Conservation (phyloP, 805 yeast species). For the Yarrowia osloensis region DNA sequence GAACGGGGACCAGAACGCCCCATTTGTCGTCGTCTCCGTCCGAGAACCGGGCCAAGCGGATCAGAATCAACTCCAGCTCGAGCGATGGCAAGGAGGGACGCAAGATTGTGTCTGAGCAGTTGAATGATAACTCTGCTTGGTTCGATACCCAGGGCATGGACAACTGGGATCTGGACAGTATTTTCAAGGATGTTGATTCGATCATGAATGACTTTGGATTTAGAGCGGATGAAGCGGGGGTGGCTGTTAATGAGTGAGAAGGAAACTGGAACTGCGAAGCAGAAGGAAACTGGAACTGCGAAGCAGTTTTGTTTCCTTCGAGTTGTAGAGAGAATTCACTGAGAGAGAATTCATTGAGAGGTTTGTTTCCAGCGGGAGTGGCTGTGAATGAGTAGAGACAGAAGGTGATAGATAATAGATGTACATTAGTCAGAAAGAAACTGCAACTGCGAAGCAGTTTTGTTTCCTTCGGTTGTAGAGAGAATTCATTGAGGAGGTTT, state of each 20-base stretch:
- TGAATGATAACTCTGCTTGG: conserved; percentile 21
- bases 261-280: no score
- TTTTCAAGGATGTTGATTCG: conserved; percentile 80
- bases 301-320: no score
- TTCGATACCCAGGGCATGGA: conserved; percentile 24
- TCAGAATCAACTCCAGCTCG: conserved; percentile 9
- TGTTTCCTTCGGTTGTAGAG: no score
- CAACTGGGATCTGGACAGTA: conserved; percentile 51
- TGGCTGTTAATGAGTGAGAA: conserved; percentile 4
- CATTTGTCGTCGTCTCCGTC: conserved; percentile 1
- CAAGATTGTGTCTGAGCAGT: neutral
- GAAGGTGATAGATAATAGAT: neutral
- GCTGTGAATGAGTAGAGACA: neutral
- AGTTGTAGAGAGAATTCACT: no score
- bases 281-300: no score
- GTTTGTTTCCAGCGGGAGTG: conserved; percentile 15
- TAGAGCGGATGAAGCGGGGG: conserved; percentile 40
- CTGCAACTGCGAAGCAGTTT: no score
- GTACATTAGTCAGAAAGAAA: conserved; percentile 4
- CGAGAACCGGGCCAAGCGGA: conserved; percentile 15
- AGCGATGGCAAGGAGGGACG: conserved; percentile 1
- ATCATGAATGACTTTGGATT: conserved; percentile 91
- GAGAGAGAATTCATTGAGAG: no score
- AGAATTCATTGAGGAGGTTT: no score
- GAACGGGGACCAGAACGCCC: neutral